Evolutionary conservation across 1,139 yeast species (phyloP).

Genomic region (Taphrina deformans): DNA sequence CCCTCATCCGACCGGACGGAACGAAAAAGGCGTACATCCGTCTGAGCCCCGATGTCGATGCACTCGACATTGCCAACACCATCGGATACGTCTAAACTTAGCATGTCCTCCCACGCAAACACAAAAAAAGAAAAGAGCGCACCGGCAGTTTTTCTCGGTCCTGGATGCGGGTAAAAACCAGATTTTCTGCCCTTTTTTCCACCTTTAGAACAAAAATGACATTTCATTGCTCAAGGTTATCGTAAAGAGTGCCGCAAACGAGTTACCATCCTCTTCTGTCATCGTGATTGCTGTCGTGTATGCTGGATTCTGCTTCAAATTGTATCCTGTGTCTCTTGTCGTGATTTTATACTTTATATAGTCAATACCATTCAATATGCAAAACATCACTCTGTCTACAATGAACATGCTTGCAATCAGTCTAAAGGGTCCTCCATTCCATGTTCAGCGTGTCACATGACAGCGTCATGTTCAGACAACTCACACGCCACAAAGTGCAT

Average conservation of each 20-base stretch:
- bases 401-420: too few relatives aligned
- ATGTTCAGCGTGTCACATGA: too few relatives aligned
- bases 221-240: slow-evolving; percentile 20
- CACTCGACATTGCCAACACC: slow-evolving; percentile 99
- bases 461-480: too few relatives aligned
- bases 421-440: too few relatives aligned
- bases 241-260: slow-evolving; percentile 29
- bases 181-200: background rate
- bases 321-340: background rate
- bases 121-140: too few relatives aligned
- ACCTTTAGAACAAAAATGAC: background rate
- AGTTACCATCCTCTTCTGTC: too few relatives aligned
- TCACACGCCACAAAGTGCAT: too few relatives aligned
- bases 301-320: background rate
- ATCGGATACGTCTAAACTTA: slow-evolving; percentile 37
- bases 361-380: background rate
- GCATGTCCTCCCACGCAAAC: too few relatives aligned
- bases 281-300: too few relatives aligned
- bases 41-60: slow-evolving; percentile 99
- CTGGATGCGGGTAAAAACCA: background rate
- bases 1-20: slow-evolving; percentile 69
- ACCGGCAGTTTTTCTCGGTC: background rate
- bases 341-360: too few relatives aligned
- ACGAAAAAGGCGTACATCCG: slow-evolving; percentile 99
- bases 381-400: too few relatives aligned